phyloP scores from a whole-genome alignment of 2,329 filamentous ascomycete genomes.

The Blastomyces parvus region DNA sequence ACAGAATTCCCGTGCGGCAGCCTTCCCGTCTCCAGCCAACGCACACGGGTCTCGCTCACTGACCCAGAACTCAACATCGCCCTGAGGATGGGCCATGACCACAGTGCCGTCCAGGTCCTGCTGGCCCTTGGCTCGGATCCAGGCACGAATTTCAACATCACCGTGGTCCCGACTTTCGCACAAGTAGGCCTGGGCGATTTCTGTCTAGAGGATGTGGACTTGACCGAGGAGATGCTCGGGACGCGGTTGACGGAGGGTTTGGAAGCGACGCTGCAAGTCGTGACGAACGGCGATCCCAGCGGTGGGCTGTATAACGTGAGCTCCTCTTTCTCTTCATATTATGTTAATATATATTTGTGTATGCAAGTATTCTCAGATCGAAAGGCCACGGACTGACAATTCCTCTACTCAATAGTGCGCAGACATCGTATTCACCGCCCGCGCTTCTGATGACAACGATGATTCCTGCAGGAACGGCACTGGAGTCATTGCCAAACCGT shows the following conservation, averaged over 20 bases:
- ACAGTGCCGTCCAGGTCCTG: conserved; percentile 45
- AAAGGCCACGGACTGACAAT: not conserved
- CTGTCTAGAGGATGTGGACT: conserved; percentile 52
- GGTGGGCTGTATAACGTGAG: conserved; percentile 57
- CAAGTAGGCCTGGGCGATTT: conserved; percentile 54
- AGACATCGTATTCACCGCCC: conserved; percentile 57
- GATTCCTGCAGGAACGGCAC: conserved; percentile 51
- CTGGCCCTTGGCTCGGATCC: conserved; percentile 45
- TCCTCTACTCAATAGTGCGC: conserved; percentile 47
- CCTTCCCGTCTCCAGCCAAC: conserved; percentile 35
- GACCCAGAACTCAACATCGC: conserved; percentile 42
- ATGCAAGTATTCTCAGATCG: not conserved
- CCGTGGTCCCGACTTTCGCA: conserved; percentile 53
- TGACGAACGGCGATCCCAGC: conserved; percentile 50
- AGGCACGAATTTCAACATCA: conserved; percentile 57
- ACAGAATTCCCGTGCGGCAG: conserved; percentile 44
- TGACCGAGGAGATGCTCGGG: conserved; percentile 24
- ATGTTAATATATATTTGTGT: not conserved
- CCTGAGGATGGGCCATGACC: conserved; percentile 44
- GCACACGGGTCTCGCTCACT: conserved; percentile 43
- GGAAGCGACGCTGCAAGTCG: conserved; percentile 58
- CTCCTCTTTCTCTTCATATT: not conserved
- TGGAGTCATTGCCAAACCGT: conserved; percentile 42
- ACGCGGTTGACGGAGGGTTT: conserved; percentile 50
- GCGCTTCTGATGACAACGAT: conserved; percentile 38